phyloP scores from a whole-genome alignment of 2,329 filamentous ascomycete species.

The Lasiodiplodia hormozganensis region DNA sequence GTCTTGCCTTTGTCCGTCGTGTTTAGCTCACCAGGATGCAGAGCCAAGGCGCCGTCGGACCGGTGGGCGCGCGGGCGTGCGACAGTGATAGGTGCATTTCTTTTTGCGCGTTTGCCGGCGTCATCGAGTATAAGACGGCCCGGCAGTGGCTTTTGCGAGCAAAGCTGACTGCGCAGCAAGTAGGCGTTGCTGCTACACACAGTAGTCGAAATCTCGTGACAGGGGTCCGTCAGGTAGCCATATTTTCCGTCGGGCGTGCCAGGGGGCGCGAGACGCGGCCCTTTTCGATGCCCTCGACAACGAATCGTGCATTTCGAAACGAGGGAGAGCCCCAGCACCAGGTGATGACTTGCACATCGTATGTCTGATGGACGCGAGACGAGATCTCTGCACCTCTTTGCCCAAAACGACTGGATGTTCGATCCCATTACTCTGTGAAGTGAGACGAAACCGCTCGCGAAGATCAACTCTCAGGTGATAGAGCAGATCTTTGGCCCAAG shows the following conservation, averaged over 20 bases:
- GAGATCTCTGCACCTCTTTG: conserved; percentile 11
- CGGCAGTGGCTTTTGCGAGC: background rate
- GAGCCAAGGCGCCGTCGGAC: conserved; percentile 15
- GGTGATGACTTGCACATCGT: conserved; percentile 7
- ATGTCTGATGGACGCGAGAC: background rate
- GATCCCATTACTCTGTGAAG: conserved; percentile 2
- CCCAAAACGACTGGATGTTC: background rate
- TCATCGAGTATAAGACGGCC: conserved; percentile 3
- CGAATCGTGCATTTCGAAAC: conserved; percentile 2
- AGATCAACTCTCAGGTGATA: conserved; percentile 18
- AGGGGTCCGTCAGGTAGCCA: conserved; percentile 6
- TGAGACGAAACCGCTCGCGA: conserved; percentile 4
- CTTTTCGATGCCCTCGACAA: conserved; percentile 13
- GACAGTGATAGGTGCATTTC: conserved; percentile 19
- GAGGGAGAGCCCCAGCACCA: background rate
- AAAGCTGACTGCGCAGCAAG: conserved; percentile 15
- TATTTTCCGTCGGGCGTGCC: conserved; percentile 1
- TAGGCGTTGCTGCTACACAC: conserved; percentile 5
- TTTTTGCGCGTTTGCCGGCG: background rate
- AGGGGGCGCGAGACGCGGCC: conserved; percentile 7
- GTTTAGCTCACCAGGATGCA: background rate
- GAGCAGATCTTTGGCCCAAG: background rate
- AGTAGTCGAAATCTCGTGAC: background rate
- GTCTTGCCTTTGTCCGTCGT: background rate
- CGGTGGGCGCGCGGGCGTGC: conserved; percentile 3